A percentile compares a stretch with the other conserved stretches of the same genome.
These are phyloP conservation scores for Sordaria brevicollis DNA, from an alignment of 495 filamentous ascomycete genomes.

Conservation along the genomic window DNA sequence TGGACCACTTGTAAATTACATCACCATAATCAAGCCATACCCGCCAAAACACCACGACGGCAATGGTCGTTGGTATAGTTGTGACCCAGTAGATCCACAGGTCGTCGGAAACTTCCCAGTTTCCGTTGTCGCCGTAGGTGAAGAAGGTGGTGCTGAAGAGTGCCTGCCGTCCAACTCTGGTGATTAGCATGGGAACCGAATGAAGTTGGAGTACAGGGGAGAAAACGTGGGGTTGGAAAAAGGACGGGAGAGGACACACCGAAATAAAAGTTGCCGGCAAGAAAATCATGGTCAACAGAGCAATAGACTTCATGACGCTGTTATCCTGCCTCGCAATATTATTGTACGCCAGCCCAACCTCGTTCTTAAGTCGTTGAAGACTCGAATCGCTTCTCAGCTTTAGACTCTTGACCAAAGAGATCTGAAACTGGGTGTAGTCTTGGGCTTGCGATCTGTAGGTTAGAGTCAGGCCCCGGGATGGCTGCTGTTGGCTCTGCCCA, in stretches of 20 bases:
- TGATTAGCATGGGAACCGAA: neutral
- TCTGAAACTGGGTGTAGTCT: conserved; percentile 13
- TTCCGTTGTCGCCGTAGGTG: conserved; percentile 5
- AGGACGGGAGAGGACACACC: neutral
- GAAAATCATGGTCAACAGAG: conserved; percentile 33
- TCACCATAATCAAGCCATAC: conserved; percentile 10
- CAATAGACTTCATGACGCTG: conserved; percentile 33
- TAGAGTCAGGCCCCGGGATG: neutral
- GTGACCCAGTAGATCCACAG: conserved; percentile 14
- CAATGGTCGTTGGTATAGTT: conserved; percentile 11
- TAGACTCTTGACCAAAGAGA: conserved; percentile 7
- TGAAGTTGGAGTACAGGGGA: neutral
- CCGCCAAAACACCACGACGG: conserved; percentile 8
- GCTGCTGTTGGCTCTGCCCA: neutral
- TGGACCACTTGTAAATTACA: neutral
- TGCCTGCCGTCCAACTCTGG: neutral
- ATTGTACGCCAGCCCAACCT: conserved; percentile 15
- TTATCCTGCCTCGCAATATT: conserved; percentile 23
- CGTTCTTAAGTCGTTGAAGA: conserved; percentile 8
- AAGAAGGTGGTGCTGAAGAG: conserved; percentile 20
- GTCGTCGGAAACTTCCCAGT: conserved; percentile 8
- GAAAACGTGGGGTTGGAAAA: neutral
- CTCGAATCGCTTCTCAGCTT: conserved; percentile 15
- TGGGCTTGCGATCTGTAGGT: conserved; percentile 11
- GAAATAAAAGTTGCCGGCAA: conserved; percentile 30